phyloP scores from a whole-genome alignment of 116 monocot species.

The Phalaenopsis hybrid region DNA sequence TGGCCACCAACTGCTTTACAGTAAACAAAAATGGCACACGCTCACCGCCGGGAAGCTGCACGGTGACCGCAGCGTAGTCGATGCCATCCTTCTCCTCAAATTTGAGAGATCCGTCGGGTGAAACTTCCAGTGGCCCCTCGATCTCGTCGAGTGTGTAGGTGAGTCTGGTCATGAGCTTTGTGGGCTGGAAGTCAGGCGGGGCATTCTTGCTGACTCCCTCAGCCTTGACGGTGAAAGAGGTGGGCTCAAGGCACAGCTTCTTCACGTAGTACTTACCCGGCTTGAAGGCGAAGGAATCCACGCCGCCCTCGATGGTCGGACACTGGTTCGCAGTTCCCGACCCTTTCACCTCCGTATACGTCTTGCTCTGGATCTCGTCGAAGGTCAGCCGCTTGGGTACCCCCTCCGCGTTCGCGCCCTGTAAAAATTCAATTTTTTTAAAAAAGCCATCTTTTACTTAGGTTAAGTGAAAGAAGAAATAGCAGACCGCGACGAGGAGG shows the following conservation, averaged over 20 bases:
- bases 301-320: conserved; percentile 77
- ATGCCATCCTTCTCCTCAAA: conserved; percentile 98
- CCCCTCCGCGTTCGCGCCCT: conserved; percentile 79
- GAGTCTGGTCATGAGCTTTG: conserved; percentile 97
- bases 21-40: conserved; percentile 95
- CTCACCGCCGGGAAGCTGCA: conserved; percentile 94
- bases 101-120: conserved; percentile 64
- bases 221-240: conserved; percentile 94
- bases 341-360: conserved; percentile 98
- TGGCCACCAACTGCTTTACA: conserved; percentile 77
- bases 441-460: too few species aligned
- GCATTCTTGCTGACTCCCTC: conserved; percentile 80
- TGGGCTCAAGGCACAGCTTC: conserved; percentile 96
- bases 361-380: conserved; percentile 94
- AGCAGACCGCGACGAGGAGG: conserved; percentile 59
- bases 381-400: conserved; percentile 83
- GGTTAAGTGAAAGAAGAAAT: not conserved
- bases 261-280: conserved; percentile 94
- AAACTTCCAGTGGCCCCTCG: conserved; percentile 89
- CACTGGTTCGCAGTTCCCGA: conserved; percentile 96
- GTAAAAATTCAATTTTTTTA: not conserved
- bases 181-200: conserved; percentile 83
- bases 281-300: conserved; percentile 67
- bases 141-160: conserved; percentile 99
- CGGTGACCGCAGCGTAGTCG: conserved; percentile 98